Base-by-base conservation (phyloP, 805 yeast species). In the Spathaspora passalidarum region DNA sequence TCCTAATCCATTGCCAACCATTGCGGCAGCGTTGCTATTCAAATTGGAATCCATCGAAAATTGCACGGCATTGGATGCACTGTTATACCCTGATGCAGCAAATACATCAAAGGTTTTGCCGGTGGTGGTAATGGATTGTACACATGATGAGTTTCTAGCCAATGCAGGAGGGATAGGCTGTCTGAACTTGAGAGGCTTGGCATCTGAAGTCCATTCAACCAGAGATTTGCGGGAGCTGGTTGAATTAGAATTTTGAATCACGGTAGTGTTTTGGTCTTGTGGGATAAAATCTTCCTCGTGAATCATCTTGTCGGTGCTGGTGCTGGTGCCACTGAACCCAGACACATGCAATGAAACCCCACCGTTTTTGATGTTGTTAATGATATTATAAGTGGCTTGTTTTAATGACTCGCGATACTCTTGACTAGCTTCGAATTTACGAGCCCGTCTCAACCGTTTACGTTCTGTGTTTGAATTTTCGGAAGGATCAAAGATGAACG, bases 401-500 rank as follows among this genome's bases (percentile, higher is more conserved):
- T 60, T 64, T 43, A 72, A 61, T 32, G 68, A 54, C 9, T 62
- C 65, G 26, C 81, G 62, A 55, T 72, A 74, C 14, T 63, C 62
- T 40, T 63, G 61, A n/a, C 71, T 62, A n/a, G 70, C 73, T 42
- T 66, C 73, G 44, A 66, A 68, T 49, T 69, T 71, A 42, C 65
- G 72, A 25, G 57, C 38, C 38, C 77, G 60, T 49, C 73, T 63
- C 36, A 66, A 61, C 51, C 65, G 68, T 44, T 69, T 70, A 36
- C 72, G 64, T 20, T 72, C 72, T 38, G 64, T 65, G 50, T 72
- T 72, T 18, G 26, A 13, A 16, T 17, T 38, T 32, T 70, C 68
- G 0, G 72, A 47, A 4, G 70, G 60, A 57, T 87, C 92, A 42
- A 77, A 77, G n/a, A 85, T 74, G 66, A 92, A 92, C 4, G 96